A percentile compares a stretch with the other conserved stretches of the same genome.
phyloP scores from a whole-genome alignment of 2,329 filamentous ascomycete species.

The Amauroascus niger region DNA sequence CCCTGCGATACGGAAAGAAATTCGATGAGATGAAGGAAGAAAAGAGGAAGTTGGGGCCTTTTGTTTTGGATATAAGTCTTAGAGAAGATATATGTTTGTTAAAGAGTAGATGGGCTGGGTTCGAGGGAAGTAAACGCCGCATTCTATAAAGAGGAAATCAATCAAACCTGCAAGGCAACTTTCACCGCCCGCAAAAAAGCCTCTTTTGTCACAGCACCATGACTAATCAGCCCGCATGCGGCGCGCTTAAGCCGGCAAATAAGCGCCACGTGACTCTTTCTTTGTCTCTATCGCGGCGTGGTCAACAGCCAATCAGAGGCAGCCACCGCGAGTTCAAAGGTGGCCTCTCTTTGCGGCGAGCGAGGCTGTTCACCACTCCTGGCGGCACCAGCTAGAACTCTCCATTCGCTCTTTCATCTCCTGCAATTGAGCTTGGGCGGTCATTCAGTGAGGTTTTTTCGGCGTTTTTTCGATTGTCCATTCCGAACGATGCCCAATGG shows the following conservation, averaged over 20 bases:
- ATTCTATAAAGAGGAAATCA: too few relatives aligned
- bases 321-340: constrained; percentile 4
- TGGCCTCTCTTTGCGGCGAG: not conserved
- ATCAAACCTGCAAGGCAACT: not conserved
- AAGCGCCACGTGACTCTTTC: not conserved
- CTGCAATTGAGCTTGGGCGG: not conserved
- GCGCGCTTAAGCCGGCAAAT: not conserved
- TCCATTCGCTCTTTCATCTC: not conserved
- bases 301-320: constrained; percentile 2
- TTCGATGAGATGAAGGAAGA: not conserved
- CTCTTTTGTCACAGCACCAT: not conserved
- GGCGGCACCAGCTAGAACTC: not conserved
- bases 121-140: not conserved
- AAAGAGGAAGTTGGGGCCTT: not conserved
- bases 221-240: not conserved
- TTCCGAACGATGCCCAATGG: constrained; percentile 2
- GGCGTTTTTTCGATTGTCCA: not conserved
- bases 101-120: not conserved
- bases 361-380: not conserved
- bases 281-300: not conserved
- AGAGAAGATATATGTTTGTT: not conserved
- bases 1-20: not conserved
- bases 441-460: not conserved
- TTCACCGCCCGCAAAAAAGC: not conserved
- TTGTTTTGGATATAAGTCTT: not conserved